phyloP scores from a whole-genome alignment of 1,284 basidiomycete genomes.

The Ceratobasidium sp. region DNA sequence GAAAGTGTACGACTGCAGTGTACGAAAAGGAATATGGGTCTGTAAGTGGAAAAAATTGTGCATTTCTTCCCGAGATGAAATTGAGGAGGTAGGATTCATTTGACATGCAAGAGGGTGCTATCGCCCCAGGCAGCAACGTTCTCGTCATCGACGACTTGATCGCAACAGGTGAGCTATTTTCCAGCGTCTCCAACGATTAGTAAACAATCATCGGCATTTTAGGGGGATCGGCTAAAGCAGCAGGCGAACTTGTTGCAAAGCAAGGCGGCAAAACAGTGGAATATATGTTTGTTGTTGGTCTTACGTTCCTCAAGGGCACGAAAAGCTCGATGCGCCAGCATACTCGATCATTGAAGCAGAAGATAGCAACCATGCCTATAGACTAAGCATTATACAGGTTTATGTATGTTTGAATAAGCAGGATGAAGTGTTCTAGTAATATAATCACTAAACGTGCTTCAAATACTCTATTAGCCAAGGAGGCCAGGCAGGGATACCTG shows the following conservation, averaged over 20 bases:
- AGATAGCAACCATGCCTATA: constrained; percentile 56
- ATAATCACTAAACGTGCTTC: constrained; percentile 31
- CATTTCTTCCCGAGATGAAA: neutral
- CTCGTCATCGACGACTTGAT: constrained; percentile 96
- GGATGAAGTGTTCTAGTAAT: constrained; percentile 20
- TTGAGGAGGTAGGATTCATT: constrained; percentile 73
- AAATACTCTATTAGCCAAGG: neutral
- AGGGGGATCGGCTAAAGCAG: constrained; percentile 95
- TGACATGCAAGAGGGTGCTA: constrained; percentile 92
- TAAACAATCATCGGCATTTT: constrained; percentile 10
- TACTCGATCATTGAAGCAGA: constrained; percentile 85
- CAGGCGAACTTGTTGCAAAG: constrained; percentile 87
- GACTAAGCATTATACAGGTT: neutral
- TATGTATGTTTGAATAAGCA: neutral
- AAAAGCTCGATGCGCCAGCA: constrained; percentile 83
- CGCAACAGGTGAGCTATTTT: constrained; percentile 75
- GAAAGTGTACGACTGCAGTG: constrained; percentile 74
- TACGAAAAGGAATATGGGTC: constrained; percentile 96
- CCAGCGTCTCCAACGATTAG: neutral
- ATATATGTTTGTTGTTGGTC: constrained; percentile 93
- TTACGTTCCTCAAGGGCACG: constrained; percentile 83
- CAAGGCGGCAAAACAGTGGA: constrained; percentile 86
- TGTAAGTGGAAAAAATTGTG: constrained; percentile 56
- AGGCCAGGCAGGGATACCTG: neutral
- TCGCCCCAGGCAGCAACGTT: constrained; percentile 83